Conservation (phyloP, 257 asterid species). For the Jacaranda mimosifolia region DNA sequence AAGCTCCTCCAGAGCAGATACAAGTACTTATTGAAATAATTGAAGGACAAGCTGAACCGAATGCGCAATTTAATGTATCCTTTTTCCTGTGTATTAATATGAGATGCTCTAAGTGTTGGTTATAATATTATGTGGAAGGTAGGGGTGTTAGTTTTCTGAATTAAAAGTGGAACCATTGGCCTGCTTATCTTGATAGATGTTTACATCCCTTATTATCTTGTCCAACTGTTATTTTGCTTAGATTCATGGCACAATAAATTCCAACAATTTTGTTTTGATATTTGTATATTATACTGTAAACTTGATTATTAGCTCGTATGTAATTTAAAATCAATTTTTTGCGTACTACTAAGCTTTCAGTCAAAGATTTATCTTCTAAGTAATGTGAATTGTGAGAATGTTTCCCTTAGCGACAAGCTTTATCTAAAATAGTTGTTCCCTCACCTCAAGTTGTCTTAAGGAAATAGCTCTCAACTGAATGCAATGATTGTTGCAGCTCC, state of each 20-base stretch:
- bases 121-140: slow-evolving; percentile 22
- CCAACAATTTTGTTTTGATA: slow-evolving; percentile 1
- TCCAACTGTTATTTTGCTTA: neutral
- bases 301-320: slow-evolving; percentile 10
- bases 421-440: no score
- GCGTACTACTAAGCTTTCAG: no score
- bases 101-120: neutral
- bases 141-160: neutral
- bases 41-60: slow-evolving; percentile 94
- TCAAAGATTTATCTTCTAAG: no score
- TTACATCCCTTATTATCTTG: slow-evolving; percentile 7
- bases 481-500: no score
- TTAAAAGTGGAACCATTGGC: neutral
- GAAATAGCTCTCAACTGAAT: no score
- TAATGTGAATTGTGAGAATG: no score
- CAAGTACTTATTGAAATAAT: slow-evolving; percentile 88
- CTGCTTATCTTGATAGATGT: slow-evolving; percentile 13
- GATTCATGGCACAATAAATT: slow-evolving; percentile 11
- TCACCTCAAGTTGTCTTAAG: no score
- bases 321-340: neutral
- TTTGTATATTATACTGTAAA: neutral
- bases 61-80: slow-evolving; percentile 75
- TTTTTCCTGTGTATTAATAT: slow-evolving; percentile 14
- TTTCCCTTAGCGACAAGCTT: no score
- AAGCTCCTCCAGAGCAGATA: slow-evolving; percentile 77